phyloP scores from a whole-genome alignment of 352 stramenopile species.

The Globisporangium nunn region DNA sequence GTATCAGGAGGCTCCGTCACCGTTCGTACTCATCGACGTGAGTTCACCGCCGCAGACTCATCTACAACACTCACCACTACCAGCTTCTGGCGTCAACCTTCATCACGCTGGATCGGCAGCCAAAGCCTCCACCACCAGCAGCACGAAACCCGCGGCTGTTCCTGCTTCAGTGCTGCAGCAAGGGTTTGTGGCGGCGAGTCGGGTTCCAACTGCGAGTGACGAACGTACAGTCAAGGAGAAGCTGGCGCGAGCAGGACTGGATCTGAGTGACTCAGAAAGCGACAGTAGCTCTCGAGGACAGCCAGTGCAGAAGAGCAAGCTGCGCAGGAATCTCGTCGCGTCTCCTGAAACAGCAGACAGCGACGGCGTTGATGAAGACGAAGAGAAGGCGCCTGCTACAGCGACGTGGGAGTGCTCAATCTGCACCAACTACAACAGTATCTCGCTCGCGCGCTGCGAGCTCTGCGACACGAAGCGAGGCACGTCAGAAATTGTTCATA shows the following conservation, averaged over 20 bases:
- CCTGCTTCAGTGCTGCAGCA: conserved; percentile 4
- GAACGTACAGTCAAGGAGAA: conserved; percentile 27
- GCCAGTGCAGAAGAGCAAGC: conserved; percentile 8
- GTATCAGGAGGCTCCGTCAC: background rate
- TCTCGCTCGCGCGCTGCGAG: conserved; percentile 27
- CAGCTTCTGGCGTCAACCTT: background rate
- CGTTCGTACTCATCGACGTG: conserved; percentile 8
- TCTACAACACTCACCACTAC: background rate
- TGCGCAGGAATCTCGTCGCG: conserved; percentile 4
- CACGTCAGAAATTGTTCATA: background rate
- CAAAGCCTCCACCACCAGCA: background rate
- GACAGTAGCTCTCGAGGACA: conserved; percentile 17
- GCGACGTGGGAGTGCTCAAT: conserved; percentile 27
- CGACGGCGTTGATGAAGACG: conserved; percentile 17
- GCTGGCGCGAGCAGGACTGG: conserved; percentile 36
- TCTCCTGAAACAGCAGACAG: conserved; percentile 5
- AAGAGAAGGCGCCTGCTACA: conserved; percentile 3
- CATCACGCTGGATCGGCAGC: background rate
- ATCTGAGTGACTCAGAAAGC: conserved; percentile 46
- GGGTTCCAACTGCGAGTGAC: conserved; percentile 11
- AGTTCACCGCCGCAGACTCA: conserved; percentile 1
- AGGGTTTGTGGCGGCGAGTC: conserved; percentile 10
- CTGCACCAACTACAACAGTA: conserved; percentile 52
- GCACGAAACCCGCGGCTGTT: background rate
- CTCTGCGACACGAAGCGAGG: conserved; percentile 39